Conservation (phyloP, 345 rosid genomes). For the Noccaea bulbosa region DNA sequence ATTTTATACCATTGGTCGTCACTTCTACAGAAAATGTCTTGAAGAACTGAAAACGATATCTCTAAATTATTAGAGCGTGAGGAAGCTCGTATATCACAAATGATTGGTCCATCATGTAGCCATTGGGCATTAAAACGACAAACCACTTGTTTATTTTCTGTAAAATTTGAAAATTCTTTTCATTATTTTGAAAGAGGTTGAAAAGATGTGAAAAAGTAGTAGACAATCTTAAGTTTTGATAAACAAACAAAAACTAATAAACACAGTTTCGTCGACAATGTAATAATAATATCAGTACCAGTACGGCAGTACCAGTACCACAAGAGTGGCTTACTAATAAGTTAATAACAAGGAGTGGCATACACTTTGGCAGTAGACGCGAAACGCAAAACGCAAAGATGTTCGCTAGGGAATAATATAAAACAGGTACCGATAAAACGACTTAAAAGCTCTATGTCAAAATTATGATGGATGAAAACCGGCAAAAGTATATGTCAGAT, state of each 20-base stretch:
- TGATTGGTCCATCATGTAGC: neutral
- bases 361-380: slow-evolving; percentile 33
- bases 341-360: slow-evolving; percentile 8
- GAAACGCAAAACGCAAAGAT: slow-evolving; percentile 4
- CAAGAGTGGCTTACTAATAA: slow-evolving; percentile 19
- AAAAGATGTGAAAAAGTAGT: neutral
- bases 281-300: neutral
- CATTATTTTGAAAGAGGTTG: neutral
- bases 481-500: slow-evolving; percentile 2
- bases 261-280: slow-evolving; percentile 20
- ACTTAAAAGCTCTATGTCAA: too few species aligned
- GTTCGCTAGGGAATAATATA: slow-evolving; percentile 20
- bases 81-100: slow-evolving; percentile 1
- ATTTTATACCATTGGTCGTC: slow-evolving; percentile 12
- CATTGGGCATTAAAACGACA: neutral
- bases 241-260: neutral
- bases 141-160: neutral
- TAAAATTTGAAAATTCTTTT: neutral
- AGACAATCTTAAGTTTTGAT: neutral
- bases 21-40: slow-evolving; percentile 10
- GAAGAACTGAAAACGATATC: neutral
- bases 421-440: too few species aligned
- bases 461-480: slow-evolving; percentile 3
- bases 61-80: slow-evolving; percentile 10
- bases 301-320: neutral